Base-by-base conservation (phyloP, 495 filamentous ascomycete species). In the Hypoxylon intermedium region DNA sequence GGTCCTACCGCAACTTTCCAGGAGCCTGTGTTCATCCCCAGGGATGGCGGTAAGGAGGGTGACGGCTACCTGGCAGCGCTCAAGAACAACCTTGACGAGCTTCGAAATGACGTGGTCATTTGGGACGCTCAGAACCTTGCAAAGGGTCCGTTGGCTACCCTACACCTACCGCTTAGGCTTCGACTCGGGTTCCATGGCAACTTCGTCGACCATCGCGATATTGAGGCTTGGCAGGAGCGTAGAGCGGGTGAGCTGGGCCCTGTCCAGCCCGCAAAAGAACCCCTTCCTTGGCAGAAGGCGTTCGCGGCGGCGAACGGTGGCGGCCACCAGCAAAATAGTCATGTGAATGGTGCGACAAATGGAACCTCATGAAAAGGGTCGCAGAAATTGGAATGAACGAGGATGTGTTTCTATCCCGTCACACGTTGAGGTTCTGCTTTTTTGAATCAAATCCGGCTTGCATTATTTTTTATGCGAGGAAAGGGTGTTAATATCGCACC, bases 11-110 rank as follows among this genome's bases (percentile, higher is more conserved):
- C 73, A 49, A 78, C 80, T 2, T 81, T 84, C 60, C 83, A 87
- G 55, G 83, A 85, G 54, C 83, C 84, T 0, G 77, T 81, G 0
- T 85, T 85, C 56, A 80, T 85, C 24, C 83, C 83, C 0, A 71
- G 71, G 49, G 57, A 67, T 0, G 75, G 73, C 5, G 70, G 67
- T 0, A 63, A 47, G 2, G 83, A 85, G 56, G 84, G 81, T 2
- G 82, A 85, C 58, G 83, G 83, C 0, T 85, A 82, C 51, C 58
- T 86, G 9, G 75, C 83, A 9, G 78, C 75, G 12, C 72, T 86
- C 26, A 70, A 84, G 30, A 86, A 85, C 54, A 80, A 82, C 58
- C 73, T 82, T 12, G 78, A 79, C 37, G 71, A 73, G 20, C 69
- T 83, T 46, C 64, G 72, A 11, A 83, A 80, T 57, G 81, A 83